phyloP scores from a whole-genome alignment of 805 yeast species.

The Saccharomycopsis vini region DNA sequence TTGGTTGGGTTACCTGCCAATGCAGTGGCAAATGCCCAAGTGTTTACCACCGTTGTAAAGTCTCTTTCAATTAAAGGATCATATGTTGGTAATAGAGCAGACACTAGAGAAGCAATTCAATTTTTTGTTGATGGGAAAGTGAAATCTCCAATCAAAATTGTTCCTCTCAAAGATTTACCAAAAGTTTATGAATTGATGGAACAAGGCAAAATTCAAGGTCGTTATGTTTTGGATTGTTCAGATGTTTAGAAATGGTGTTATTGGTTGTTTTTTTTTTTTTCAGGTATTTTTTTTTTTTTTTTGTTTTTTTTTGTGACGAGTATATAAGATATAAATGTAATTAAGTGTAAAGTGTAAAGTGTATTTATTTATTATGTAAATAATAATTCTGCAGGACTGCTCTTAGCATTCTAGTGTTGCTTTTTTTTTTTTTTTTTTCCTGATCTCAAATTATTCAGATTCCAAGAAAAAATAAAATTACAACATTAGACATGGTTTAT shows the following conservation, averaged over 20 bases:
- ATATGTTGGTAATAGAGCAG: constrained; percentile 84
- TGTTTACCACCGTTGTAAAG: constrained; percentile 66
- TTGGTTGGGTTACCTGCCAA: constrained; percentile 72
- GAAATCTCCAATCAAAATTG: constrained; percentile 65
- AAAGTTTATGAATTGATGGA: constrained; percentile 69
- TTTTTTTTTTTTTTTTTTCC: too few relatives aligned
- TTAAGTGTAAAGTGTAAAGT: too few relatives aligned
- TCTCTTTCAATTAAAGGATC: constrained; percentile 70
- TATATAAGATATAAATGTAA: too few relatives aligned
- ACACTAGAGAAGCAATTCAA: constrained; percentile 72
- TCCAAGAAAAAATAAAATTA: too few relatives aligned
- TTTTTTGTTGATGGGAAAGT: constrained; percentile 62
- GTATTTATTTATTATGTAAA: too few relatives aligned
- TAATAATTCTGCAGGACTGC: too few relatives aligned
- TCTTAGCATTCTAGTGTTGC: too few relatives aligned
- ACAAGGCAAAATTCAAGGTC: constrained; percentile 77
- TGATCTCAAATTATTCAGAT: too few relatives aligned
- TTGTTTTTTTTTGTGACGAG: too few relatives aligned
- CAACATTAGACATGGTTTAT: too few relatives aligned
- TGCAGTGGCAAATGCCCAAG: constrained; percentile 57
- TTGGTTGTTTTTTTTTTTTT: not conserved
- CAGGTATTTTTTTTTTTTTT: too few relatives aligned
- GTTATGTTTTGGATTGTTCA: constrained; percentile 65
- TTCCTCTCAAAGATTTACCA: constrained; percentile 64
- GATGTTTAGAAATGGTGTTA: constrained; percentile 9